These are phyloP conservation scores for Azolla pinnata DNA, from an alignment of 75 land plant genomes.

Conservation along the genomic window DNA sequence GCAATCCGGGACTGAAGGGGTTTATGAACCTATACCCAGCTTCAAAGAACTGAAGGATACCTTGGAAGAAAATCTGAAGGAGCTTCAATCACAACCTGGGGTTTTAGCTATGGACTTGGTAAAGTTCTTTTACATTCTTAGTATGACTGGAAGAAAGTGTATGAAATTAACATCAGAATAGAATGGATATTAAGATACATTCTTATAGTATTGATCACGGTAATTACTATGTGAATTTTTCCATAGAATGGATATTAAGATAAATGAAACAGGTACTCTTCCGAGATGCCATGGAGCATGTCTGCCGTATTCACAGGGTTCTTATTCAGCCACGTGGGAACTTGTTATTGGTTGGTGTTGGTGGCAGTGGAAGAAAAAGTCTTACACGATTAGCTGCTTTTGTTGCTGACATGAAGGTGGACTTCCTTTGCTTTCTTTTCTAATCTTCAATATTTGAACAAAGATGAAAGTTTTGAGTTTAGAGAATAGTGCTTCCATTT, in stretches of 20 bases:
- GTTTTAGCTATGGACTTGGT: conserved; percentile 23
- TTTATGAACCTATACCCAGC: conserved; percentile 18
- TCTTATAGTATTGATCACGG: no score
- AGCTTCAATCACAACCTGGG: conserved; percentile 19
- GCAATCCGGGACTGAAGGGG: conserved; percentile 18
- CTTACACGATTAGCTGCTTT: conserved; percentile 21
- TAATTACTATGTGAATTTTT: no score
- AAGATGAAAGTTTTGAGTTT: no score
- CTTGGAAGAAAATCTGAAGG: conserved; percentile 18
- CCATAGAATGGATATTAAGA: no score
- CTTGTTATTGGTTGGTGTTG: conserved; percentile 26
- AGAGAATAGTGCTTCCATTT: no score
- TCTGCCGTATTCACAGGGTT: conserved; percentile 27
- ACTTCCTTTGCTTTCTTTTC: background rate
- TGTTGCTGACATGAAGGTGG: conserved; percentile 30
- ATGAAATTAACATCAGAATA: no score
- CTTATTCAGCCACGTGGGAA: conserved; percentile 24
- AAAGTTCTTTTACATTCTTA: background rate
- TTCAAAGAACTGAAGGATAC: conserved; percentile 19
- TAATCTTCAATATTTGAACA: background rate
- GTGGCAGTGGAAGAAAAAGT: conserved; percentile 30
- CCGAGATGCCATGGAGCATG: conserved; percentile 32
- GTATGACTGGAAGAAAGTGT: no score
- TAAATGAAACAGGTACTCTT: conserved; percentile 17
- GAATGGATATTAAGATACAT: no score